Base-by-base conservation (phyloP, 345 rosid genomes). In the Salix caprea region DNA sequence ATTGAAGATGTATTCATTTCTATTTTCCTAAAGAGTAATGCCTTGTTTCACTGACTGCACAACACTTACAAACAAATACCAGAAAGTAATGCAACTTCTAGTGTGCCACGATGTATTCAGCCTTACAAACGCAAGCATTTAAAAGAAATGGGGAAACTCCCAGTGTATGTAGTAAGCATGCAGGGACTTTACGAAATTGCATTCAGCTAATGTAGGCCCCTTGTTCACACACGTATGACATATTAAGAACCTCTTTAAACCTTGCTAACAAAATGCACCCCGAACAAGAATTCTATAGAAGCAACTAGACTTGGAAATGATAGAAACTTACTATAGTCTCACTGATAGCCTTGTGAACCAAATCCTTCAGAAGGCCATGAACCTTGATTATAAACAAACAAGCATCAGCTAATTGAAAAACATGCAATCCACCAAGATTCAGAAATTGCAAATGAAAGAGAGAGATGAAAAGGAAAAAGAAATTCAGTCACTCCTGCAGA, bases 271-370 rank as follows among this genome's bases (percentile, higher is more conserved):
- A 44, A 62, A 9, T 7, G 60, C 61, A 76, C 5, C 44, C 32
- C 30, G 37, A 66, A 61, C 7, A 52, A 76, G 42, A 26, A 69
- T 5, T 58, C 8, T 28, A 32, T 1, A 30, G 64, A 67, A 62
- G 32, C 52, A 77, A 72, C 32, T 69, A 73, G 6, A 8, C 44
- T 54, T 24, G 26, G 84, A 30, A 69, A 71, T 42, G 30, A 61
- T 30, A 77, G 78, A 72, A 79, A 87, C 94, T 36, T 88, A 96
- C 99, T 48, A 74, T 84, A 72, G 98, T 96, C 85, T 94, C 97
- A 70, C 81, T 88, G 77, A 92, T 88, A 72, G 99, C 89, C 90
- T 90, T 96, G 92, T 96, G 98, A 79, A 96, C 92, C 76, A 96
- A 84, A 65, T 96, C 99, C 91, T 94, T 96, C 86, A 96, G 86